Conservation (phyloP, 2,329 filamentous ascomycete species). For the Exophiala viscosa region DNA sequence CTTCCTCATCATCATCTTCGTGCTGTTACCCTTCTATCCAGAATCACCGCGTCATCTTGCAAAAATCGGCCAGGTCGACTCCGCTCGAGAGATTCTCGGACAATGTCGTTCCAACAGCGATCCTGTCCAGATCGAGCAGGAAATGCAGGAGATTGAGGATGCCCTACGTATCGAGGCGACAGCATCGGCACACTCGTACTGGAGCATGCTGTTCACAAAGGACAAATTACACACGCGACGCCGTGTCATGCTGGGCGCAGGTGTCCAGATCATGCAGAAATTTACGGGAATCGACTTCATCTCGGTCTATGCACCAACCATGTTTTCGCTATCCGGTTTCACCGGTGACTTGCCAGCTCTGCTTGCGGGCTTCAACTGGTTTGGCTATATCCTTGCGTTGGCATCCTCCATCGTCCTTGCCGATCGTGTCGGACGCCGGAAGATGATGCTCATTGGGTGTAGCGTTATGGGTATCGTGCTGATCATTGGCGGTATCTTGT, state of each 20-base stretch:
- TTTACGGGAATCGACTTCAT: slow-evolving; percentile 29
- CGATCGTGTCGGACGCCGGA: slow-evolving; percentile 37
- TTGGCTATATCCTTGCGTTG: slow-evolving; percentile 26
- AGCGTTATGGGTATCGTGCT: slow-evolving; percentile 38
- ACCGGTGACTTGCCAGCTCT: slow-evolving; percentile 26
- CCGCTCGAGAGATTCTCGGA: slow-evolving; percentile 21
- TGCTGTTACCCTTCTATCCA: slow-evolving; percentile 45
- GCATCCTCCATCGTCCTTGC: slow-evolving; percentile 38
- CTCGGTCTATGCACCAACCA: slow-evolving; percentile 27
- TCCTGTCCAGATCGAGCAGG: slow-evolving; percentile 23
- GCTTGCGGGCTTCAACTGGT: slow-evolving; percentile 28
- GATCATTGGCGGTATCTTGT: slow-evolving; percentile 37
- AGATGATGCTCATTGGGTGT: slow-evolving; percentile 42
- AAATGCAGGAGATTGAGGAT: slow-evolving; percentile 28
- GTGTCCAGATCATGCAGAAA: slow-evolving; percentile 29
- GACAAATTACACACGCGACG: slow-evolving; percentile 28
- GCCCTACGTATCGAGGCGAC: slow-evolving; percentile 29
- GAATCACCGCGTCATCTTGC: slow-evolving; percentile 41
- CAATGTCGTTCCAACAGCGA: slow-evolving; percentile 11
- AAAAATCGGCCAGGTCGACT: slow-evolving; percentile 25
- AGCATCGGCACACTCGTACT: slow-evolving; percentile 24
- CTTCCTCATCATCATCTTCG: slow-evolving; percentile 58
- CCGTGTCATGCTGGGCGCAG: slow-evolving; percentile 24
- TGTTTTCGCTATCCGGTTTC: slow-evolving; percentile 27
- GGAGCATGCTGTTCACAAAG: slow-evolving; percentile 28